These are phyloP conservation scores for Aureobasidium sp. DNA, from an alignment of 2,329 filamentous ascomycete species.

Conservation along the genomic window DNA sequence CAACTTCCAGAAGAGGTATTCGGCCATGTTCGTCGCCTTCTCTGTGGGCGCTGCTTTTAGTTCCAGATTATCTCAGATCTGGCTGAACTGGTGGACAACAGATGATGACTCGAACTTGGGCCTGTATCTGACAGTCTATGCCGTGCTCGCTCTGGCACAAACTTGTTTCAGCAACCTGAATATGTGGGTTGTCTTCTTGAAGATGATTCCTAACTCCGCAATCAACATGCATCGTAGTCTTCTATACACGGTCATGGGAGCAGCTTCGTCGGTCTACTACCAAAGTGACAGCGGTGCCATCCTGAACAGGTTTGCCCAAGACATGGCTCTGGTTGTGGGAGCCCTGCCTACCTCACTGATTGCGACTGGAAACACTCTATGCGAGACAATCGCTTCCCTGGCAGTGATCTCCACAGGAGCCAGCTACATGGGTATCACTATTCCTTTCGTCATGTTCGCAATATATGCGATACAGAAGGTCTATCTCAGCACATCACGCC, in stretches of 20 bases:
- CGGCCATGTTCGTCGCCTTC: not conserved
- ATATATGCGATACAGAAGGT: slow-evolving; percentile 19
- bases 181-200: slow-evolving; percentile 10
- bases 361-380: slow-evolving; percentile 31
- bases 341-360: slow-evolving; percentile 25
- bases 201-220: slow-evolving; percentile 14
- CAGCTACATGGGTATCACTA: slow-evolving; percentile 32
- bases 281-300: slow-evolving; percentile 36
- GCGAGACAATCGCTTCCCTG: not conserved
- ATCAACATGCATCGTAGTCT: slow-evolving; percentile 27
- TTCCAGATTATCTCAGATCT: not conserved
- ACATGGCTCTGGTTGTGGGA: slow-evolving; percentile 27
- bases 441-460: slow-evolving; percentile 30
- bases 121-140: not conserved
- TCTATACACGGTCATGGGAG: slow-evolving; percentile 19
- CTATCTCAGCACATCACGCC: slow-evolving; percentile 43
- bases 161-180: not conserved
- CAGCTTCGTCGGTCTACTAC: slow-evolving; percentile 32
- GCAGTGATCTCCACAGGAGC: slow-evolving; percentile 23
- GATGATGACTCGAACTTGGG: slow-evolving; percentile 29
- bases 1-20: not conserved
- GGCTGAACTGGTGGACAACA: slow-evolving; percentile 23
- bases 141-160: not conserved
- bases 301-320: slow-evolving; percentile 25
- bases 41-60: not conserved